Evolutionary conservation across 1,284 basidiomycete genomes (phyloP).

Genomic region (Moesziomyces antarcticus): DNA sequence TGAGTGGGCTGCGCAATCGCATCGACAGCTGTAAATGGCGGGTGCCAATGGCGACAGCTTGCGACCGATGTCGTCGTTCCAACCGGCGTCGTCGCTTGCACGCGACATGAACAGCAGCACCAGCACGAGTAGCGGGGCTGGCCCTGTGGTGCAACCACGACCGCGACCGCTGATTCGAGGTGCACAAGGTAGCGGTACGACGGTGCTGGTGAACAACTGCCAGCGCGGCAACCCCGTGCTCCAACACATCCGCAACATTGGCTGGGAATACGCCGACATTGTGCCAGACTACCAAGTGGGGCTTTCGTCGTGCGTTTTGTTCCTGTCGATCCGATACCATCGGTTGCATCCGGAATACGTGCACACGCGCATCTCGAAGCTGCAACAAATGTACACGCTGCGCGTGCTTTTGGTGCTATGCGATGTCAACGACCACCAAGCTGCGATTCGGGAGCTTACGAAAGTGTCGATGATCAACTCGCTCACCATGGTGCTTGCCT

Average conservation of each 20-base stretch:
- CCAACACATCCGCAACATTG: constrained; percentile 83
- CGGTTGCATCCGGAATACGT: constrained; percentile 98
- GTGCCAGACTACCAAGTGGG: constrained; percentile 75
- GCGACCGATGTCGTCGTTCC: constrained; percentile 42
- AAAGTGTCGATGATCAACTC: constrained; percentile 84
- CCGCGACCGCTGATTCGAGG: constrained; percentile 55
- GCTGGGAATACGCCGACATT: constrained; percentile 95
- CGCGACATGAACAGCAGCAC: constrained; percentile 12
- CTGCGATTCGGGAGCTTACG: constrained; percentile 89
- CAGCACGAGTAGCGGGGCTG: neutral
- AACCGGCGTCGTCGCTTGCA: constrained; percentile 33
- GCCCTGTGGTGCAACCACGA: constrained; percentile 27
- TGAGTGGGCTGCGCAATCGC: too few relatives aligned
- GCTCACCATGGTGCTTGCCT: constrained; percentile 89
- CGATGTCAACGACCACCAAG: constrained; percentile 90
- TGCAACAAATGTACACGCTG: constrained; percentile 83
- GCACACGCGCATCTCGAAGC: constrained; percentile 85
- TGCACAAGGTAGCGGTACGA: constrained; percentile 46
- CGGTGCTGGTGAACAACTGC: constrained; percentile 58
- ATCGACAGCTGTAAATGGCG: too few relatives aligned
- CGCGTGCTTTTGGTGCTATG: constrained; percentile 90
- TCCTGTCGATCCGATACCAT: constrained; percentile 86
- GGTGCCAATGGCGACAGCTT: constrained; percentile 1
- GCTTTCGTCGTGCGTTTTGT: constrained; percentile 56
- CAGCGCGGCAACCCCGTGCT: constrained; percentile 90